phyloP scores from a whole-genome alignment of 495 filamentous ascomycete genomes.

The Chaetomium tenue region DNA sequence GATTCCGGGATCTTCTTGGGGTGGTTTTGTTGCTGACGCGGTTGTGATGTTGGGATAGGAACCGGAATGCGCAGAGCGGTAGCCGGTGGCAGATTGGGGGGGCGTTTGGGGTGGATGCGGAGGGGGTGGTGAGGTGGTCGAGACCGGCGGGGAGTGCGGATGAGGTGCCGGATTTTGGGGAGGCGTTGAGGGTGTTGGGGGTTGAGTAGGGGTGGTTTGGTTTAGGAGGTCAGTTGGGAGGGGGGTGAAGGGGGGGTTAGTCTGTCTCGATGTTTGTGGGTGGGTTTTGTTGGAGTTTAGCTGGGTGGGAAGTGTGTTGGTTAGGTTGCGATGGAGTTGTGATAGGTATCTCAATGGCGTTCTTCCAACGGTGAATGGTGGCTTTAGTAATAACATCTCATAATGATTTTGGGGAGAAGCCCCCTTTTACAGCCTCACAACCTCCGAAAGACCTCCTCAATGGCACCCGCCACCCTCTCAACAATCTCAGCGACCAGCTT shows the following conservation, averaged over 20 bases:
- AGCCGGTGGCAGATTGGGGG: constrained; percentile 59
- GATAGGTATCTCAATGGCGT: too few relatives aligned
- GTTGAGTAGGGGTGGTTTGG: constrained; percentile 7
- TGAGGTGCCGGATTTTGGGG: constrained; percentile 51
- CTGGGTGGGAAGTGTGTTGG: background rate
- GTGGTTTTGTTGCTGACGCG: background rate
- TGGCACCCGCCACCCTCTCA: constrained; percentile 20
- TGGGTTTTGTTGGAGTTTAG: background rate
- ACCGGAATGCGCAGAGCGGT: constrained; percentile 48
- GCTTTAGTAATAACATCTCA: too few relatives aligned
- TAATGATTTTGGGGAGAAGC: too few relatives aligned
- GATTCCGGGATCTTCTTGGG: too few relatives aligned
- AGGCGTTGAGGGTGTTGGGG: constrained; percentile 41
- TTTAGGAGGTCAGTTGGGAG: too few relatives aligned
- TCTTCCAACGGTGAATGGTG: too few relatives aligned
- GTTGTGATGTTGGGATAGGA: background rate
- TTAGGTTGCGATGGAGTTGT: background rate
- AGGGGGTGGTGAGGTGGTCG: constrained; percentile 51
- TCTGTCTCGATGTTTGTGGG: background rate
- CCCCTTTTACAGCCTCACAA: background rate
- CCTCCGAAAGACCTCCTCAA: constrained; percentile 23
- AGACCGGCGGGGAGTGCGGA: constrained; percentile 43
- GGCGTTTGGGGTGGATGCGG: constrained; percentile 53
- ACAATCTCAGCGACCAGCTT: constrained; percentile 23
- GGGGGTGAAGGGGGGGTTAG: background rate